Conservation (phyloP, 1,284 basidiomycete species). For the Puccinia hordei region DNA sequence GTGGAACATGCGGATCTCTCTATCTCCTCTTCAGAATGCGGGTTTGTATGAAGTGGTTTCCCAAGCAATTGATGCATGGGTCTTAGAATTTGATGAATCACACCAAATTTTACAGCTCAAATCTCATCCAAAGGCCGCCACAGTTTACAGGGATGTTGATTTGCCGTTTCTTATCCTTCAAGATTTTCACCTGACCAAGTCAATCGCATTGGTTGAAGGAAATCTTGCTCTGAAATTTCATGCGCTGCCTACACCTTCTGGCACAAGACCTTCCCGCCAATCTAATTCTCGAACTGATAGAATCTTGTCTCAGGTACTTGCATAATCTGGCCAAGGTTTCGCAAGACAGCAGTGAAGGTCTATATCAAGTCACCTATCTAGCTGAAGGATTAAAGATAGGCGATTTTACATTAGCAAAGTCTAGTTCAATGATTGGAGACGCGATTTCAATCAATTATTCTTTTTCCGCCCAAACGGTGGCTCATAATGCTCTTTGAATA, state of each 20-base stretch:
- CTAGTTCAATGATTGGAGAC: background rate
- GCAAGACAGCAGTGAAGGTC: background rate
- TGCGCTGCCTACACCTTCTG: conserved; percentile 12
- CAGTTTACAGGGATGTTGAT: background rate
- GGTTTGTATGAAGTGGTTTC: conserved; percentile 34
- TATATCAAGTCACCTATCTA: background rate
- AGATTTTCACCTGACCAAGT: conserved; percentile 22
- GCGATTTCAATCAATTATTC: conserved; percentile 65
- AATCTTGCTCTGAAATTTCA: conserved; percentile 26
- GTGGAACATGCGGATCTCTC: conserved; percentile 25
- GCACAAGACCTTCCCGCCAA: conserved; percentile 32
- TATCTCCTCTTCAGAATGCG: background rate
- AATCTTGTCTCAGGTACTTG: conserved; percentile 26
- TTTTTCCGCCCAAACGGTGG: conserved; percentile 83
- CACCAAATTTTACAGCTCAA: conserved; percentile 9
- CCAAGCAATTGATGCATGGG: conserved; percentile 44
- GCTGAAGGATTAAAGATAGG: conserved; percentile 24
- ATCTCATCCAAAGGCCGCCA: background rate
- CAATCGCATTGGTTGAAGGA: conserved; percentile 30
- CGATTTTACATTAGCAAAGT: conserved; percentile 14
- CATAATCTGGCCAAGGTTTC: conserved; percentile 27
- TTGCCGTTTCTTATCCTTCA: conserved; percentile 14
- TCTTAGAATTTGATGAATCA: conserved; percentile 43
- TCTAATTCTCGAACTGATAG: conserved; percentile 25
- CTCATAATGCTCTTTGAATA: conserved; percentile 84